Conservation (phyloP, 2,329 filamentous ascomycete genomes). For the Dothideomycetes sp. region DNA sequence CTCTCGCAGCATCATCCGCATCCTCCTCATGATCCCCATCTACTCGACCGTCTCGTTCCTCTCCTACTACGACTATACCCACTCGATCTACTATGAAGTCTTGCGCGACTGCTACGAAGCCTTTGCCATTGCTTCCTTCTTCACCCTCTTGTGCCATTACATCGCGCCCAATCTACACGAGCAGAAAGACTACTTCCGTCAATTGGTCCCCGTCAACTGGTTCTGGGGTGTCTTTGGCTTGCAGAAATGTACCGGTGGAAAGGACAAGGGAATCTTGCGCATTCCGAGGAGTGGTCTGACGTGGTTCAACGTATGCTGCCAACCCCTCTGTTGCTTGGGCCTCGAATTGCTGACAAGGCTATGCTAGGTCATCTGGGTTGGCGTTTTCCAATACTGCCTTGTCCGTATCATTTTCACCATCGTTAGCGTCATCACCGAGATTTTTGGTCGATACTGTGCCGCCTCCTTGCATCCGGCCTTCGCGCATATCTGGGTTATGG, state of each 20-base stretch:
- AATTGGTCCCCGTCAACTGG: constrained; percentile 61
- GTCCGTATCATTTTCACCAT: constrained; percentile 72
- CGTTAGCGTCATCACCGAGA: constrained; percentile 64
- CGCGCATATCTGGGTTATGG: constrained; percentile 73
- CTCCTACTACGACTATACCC: constrained; percentile 63
- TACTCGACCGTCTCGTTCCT: constrained; percentile 69
- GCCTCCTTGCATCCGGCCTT: constrained; percentile 68
- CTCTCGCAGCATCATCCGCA: constrained; percentile 66
- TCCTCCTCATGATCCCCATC: constrained; percentile 79
- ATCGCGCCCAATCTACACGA: constrained; percentile 66
- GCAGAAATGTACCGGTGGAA: constrained; percentile 59
- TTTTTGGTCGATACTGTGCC: constrained; percentile 64
- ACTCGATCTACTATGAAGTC: constrained; percentile 73
- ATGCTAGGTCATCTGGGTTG: constrained; percentile 60
- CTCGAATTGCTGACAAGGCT: neutral
- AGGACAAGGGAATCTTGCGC: constrained; percentile 57
- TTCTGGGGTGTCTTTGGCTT: constrained; percentile 64
- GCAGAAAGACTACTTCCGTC: constrained; percentile 74
- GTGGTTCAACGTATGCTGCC: constrained; percentile 66
- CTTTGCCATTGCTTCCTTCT: constrained; percentile 81
- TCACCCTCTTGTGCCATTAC: constrained; percentile 73
- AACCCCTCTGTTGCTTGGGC: neutral
- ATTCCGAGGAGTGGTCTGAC: constrained; percentile 73
- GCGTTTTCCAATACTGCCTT: constrained; percentile 79
- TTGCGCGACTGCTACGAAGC: constrained; percentile 81